Evolutionary conservation across 164 flowering plant species (phyloP).

Genomic region (grape (Vitis vinifera)): ASM3070453v1 NC_081807.1:19466501-19467000

Average conservation of each 20-base stretch:
- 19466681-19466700: too few relatives aligned
- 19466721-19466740: constrained; percentile 38
- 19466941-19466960: too few relatives aligned
- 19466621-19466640: constrained; percentile 71
- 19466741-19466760: not conserved
- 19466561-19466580: constrained; percentile 81
- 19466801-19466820: too few relatives aligned
- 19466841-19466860: too few relatives aligned
- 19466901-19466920: too few relatives aligned
- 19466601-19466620: constrained; percentile 77
- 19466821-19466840: too few relatives aligned
- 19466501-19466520: constrained; percentile 88
- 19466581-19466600: constrained; percentile 81
- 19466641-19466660: constrained; percentile 52
- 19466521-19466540: constrained; percentile 87
- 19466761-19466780: not conserved
- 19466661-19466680: constrained; percentile 39
- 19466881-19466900: too few relatives aligned
- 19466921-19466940: too few relatives aligned
- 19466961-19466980: not conserved
- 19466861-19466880: too few relatives aligned
- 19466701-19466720: constrained; percentile 37
- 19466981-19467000: constrained; percentile 2
- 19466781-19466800: too few relatives aligned
- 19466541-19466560: constrained; percentile 61